Evolutionary conservation across 495 filamentous ascomycete genomes (phyloP).

Genomic region (Lasiosphaeriaceae sp.): DNA sequence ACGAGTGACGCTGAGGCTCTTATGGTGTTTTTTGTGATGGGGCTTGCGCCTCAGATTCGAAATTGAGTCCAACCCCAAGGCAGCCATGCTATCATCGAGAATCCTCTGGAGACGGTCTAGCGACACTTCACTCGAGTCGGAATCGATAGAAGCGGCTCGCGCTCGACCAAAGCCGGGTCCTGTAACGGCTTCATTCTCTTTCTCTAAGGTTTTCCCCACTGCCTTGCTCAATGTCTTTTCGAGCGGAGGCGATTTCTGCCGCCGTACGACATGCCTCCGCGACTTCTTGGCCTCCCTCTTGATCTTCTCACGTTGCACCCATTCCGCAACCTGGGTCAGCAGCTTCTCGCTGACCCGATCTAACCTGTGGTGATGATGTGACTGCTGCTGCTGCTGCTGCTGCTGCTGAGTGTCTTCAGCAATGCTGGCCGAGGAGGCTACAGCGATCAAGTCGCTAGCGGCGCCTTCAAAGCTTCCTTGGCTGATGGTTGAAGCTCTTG

Average conservation of each 20-base stretch:
- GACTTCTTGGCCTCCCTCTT: conserved; percentile 55
- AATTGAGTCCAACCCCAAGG: conserved; percentile 36
- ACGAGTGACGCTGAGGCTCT: conserved; percentile 26
- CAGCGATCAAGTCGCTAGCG: conserved; percentile 13
- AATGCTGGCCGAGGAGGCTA: conserved; percentile 21
- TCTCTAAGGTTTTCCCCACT: conserved; percentile 9
- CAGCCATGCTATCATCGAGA: conserved; percentile 55
- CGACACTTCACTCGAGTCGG: conserved; percentile 57
- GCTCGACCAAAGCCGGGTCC: conserved; percentile 17
- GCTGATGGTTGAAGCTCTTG: conserved; percentile 35
- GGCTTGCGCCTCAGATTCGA: conserved; percentile 29
- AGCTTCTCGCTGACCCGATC: conserved; percentile 49
- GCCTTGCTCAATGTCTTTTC: background rate
- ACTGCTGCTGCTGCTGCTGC: conserved; percentile 22
- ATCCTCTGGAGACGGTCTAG: conserved; percentile 69
- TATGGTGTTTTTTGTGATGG: conserved; percentile 19
- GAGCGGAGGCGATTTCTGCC: conserved; percentile 26
- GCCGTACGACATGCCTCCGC: conserved; percentile 22
- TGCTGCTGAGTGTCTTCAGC: conserved; percentile 29
- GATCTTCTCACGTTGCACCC: conserved; percentile 73
- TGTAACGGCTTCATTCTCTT: conserved; percentile 5
- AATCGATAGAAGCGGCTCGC: conserved; percentile 42
- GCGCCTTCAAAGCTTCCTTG: conserved; percentile 30
- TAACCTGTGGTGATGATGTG: conserved; percentile 32
- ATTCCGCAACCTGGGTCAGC: conserved; percentile 68